Evolutionary conservation across 2,329 filamentous ascomycete species (phyloP).

Genomic region (Fusarium miscanthi): DNA sequence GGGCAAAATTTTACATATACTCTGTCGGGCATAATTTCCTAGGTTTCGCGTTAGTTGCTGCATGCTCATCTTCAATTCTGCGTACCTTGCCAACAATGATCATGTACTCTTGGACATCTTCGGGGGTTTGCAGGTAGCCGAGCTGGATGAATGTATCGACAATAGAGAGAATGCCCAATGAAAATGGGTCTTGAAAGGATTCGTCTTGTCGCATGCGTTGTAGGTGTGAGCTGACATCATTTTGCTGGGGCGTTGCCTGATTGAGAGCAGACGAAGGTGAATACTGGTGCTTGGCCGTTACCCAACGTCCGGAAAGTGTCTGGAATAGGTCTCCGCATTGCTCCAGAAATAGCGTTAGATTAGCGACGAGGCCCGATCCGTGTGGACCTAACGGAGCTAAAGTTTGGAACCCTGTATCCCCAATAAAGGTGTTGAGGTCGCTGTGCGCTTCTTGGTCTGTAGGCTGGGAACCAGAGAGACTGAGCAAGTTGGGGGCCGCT

Average conservation of each 20-base stretch:
- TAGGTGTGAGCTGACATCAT: rapidly evolving
- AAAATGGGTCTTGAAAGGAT: not conserved
- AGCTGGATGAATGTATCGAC: not conserved
- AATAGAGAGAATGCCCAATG: not conserved
- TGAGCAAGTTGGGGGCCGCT: rapidly evolving
- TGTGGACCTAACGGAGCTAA: rapidly evolving
- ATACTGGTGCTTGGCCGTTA: not conserved
- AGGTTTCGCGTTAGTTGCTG: rapidly evolving
- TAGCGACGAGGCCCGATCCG: not conserved
- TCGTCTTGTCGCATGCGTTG: not conserved
- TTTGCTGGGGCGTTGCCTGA: rapidly evolving
- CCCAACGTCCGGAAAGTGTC: not conserved
- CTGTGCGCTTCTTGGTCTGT: not conserved
- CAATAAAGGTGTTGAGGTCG: rapidly evolving
- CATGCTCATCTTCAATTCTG: not conserved
- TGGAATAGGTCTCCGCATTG: not conserved
- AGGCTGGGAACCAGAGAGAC: rapidly evolving
- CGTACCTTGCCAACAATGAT: not conserved
- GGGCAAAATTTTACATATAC: not conserved
- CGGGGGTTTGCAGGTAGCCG: not conserved
- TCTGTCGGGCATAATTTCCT: not conserved
- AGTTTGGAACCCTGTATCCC: rapidly evolving
- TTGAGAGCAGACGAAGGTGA: not conserved
- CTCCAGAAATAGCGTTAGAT: not conserved
- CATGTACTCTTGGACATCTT: not conserved